phyloP scores from a whole-genome alignment of 2,329 filamentous ascomycete species.

The Fusarium nelsonii region DNA sequence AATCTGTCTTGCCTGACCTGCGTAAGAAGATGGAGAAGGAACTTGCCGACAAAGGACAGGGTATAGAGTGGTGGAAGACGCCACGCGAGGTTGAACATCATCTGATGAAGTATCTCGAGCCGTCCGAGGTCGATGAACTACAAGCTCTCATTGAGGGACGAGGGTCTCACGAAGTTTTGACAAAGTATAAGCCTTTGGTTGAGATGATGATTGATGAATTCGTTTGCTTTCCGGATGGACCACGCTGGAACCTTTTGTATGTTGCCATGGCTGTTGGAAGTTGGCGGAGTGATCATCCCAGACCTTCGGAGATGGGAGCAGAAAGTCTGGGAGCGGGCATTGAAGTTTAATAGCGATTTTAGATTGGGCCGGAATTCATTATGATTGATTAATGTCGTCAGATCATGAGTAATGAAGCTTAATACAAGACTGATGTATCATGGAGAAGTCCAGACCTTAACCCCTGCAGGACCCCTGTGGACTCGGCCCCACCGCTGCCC shows the following conservation, averaged over 20 bases:
- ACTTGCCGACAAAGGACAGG: slow-evolving; percentile 28
- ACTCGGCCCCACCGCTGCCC: slow-evolving; percentile 26
- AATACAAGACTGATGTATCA: background rate
- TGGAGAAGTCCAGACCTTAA: background rate
- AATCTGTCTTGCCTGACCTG: slow-evolving; percentile 4
- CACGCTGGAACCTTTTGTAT: slow-evolving; percentile 44
- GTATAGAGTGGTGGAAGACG: slow-evolving; percentile 42
- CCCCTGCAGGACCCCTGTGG: slow-evolving; percentile 25
- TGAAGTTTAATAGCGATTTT: background rate
- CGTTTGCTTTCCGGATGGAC: slow-evolving; percentile 46
- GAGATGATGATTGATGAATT: slow-evolving; percentile 39
- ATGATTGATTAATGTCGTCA: background rate
- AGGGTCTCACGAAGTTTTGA: slow-evolving; percentile 18
- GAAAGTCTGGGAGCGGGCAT: background rate
- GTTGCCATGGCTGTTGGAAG: slow-evolving; percentile 40
- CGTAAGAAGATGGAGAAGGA: slow-evolving; percentile 30
- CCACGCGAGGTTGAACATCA: slow-evolving; percentile 41
- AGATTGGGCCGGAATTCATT: background rate
- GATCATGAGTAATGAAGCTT: background rate
- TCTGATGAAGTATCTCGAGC: slow-evolving; percentile 34
- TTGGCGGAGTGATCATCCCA: slow-evolving; percentile 31
- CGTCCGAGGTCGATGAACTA: slow-evolving; percentile 30
- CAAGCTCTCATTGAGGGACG: slow-evolving; percentile 41
- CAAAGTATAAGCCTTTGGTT: slow-evolving; percentile 34
- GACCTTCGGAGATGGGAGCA: slow-evolving; percentile 14